Percentiles rank a stretch among this genome's conserved stretches.
Evolutionary conservation across 1,284 basidiomycete species (phyloP).

Genomic region (Ustilago xerochloae): DNA sequence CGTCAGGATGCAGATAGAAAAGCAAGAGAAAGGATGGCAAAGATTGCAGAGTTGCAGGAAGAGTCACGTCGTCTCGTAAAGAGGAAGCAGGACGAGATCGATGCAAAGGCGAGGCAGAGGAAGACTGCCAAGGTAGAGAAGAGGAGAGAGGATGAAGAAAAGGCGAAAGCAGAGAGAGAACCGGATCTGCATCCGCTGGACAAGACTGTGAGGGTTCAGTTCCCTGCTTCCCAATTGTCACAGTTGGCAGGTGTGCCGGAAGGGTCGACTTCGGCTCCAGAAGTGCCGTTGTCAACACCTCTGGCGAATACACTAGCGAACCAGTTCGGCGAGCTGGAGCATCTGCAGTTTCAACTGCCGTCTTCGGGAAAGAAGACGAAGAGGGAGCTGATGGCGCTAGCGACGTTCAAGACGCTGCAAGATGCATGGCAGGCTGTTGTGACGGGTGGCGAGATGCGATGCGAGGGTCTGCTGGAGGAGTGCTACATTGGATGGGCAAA

Average conservation of each 20-base stretch:
- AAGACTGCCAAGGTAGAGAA: slow-evolving; percentile 12
- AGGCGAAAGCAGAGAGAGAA: slow-evolving; percentile 16
- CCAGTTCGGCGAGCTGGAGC: slow-evolving; percentile 51
- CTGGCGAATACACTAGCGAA: slow-evolving; percentile 30
- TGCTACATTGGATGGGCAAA: slow-evolving; percentile 60
- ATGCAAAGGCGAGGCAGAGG: slow-evolving; percentile 22
- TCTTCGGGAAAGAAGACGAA: slow-evolving; percentile 40
- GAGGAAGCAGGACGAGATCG: slow-evolving; percentile 34
- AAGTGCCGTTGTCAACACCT: slow-evolving; percentile 33
- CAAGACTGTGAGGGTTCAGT: slow-evolving; percentile 53
- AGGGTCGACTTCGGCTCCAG: neutral
- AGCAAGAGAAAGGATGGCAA: slow-evolving; percentile 16
- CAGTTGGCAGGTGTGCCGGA: slow-evolving; percentile 21
- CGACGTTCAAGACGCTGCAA: slow-evolving; percentile 45
- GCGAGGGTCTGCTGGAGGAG: slow-evolving; percentile 54
- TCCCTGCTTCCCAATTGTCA: slow-evolving; percentile 47
- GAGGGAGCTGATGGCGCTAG: slow-evolving; percentile 53
- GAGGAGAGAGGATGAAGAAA: slow-evolving; percentile 23
- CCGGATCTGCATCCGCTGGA: slow-evolving; percentile 53
- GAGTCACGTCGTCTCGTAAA: slow-evolving; percentile 48
- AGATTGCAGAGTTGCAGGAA: slow-evolving; percentile 38
- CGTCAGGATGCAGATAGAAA: slow-evolving; percentile 70
- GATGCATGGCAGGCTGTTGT: slow-evolving; percentile 56
- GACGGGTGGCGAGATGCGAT: slow-evolving; percentile 55
- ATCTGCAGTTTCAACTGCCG: slow-evolving; percentile 41